These are phyloP conservation scores for Hanseniaspora meyeri DNA, from an alignment of 805 yeast species.

Conservation along the genomic window DNA sequence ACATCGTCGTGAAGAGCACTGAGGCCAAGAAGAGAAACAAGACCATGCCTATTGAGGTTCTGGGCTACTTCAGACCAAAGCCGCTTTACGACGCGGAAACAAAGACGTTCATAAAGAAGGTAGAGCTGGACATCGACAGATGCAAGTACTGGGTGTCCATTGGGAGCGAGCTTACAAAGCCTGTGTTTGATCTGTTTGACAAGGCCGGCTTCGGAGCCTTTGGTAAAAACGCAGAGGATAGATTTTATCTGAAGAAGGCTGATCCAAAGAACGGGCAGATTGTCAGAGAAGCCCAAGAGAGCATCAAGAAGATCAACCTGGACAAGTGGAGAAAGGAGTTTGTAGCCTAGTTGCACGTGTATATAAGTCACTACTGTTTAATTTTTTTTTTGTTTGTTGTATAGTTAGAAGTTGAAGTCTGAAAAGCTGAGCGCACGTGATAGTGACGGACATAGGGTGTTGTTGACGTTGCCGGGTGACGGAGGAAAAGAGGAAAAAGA, in stretches of 20 bases:
- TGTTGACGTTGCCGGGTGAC: too few species aligned
- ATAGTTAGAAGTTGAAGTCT: too few species aligned
- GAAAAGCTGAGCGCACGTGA: too few species aligned
- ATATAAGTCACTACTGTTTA: too few species aligned
- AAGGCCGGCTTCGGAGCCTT: conserved; percentile 48
- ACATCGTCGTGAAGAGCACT: conserved; percentile 70
- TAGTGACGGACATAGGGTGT: background rate
- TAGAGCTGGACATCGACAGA: conserved; percentile 68
- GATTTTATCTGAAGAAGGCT: conserved; percentile 2
- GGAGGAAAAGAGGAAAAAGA: background rate
- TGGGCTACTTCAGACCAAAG: conserved; percentile 84
- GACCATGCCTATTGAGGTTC: conserved; percentile 89
- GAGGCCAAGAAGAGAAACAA: conserved; percentile 42
- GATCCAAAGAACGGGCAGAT: conserved; percentile 9
- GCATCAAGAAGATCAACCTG: conserved; percentile 1
- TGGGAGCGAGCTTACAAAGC: conserved; percentile 86
- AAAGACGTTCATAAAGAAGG: conserved; percentile 40
- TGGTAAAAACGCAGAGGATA: conserved; percentile 19
- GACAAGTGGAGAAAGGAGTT: conserved; percentile 12
- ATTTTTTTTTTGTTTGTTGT: background rate
- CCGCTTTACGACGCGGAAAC: conserved; percentile 53
- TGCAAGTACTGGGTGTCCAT: conserved; percentile 95
- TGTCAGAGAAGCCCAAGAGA: conserved; percentile 8
- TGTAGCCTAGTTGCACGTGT: background rate
- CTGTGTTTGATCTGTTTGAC: conserved; percentile 63